Percentiles rank a stretch among this genome's conserved stretches.
Conservation (phyloP, 768 basidiomycete genomes). For the Tulasnella sp. region DNA sequence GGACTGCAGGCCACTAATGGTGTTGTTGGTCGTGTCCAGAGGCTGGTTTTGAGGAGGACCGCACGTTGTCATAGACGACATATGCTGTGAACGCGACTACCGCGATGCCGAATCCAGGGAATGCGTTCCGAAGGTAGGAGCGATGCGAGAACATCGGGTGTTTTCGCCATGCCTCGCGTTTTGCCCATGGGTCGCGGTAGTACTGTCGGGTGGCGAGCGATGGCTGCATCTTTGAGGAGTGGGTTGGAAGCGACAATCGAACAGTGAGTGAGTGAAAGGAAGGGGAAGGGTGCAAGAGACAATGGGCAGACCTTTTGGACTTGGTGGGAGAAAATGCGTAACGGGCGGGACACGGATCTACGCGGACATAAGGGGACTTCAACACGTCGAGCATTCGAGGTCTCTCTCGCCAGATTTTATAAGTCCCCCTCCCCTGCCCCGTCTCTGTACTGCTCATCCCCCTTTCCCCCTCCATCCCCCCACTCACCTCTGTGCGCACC, state of each 20-base stretch:
- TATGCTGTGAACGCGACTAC: conserved; percentile 88
- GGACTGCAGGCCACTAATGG: not conserved
- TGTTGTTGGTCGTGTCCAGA: not conserved
- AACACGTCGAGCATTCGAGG: conserved; percentile 7
- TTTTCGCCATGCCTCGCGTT: conserved; percentile 86
- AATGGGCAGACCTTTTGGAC: conserved; percentile 1
- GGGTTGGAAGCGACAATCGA: not conserved
- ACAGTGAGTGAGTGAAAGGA: not conserved
- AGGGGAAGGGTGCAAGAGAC: conserved; percentile 1
- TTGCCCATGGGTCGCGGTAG: conserved; percentile 92
- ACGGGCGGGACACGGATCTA: not conserved
- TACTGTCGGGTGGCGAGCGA: conserved; percentile 29
- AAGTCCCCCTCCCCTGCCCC: conserved; percentile 24
- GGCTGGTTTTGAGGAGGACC: not conserved
- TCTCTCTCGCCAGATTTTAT: conserved; percentile 5
- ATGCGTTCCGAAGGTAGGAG: conserved; percentile 80
- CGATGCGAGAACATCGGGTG: conserved; percentile 80
- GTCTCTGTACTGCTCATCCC: conserved; percentile 19
- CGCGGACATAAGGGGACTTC: not conserved
- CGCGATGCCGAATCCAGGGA: conserved; percentile 93
- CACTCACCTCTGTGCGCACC: not conserved
- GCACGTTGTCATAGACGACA: conserved; percentile 72
- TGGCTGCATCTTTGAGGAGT: conserved; percentile 11
- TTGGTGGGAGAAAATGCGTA: conserved; percentile 21
- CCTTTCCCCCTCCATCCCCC: conserved; percentile 21